Evolutionary conservation across 306 rosid genomes (phyloP).

Genomic region (Gillenia trifoliata): DNA sequence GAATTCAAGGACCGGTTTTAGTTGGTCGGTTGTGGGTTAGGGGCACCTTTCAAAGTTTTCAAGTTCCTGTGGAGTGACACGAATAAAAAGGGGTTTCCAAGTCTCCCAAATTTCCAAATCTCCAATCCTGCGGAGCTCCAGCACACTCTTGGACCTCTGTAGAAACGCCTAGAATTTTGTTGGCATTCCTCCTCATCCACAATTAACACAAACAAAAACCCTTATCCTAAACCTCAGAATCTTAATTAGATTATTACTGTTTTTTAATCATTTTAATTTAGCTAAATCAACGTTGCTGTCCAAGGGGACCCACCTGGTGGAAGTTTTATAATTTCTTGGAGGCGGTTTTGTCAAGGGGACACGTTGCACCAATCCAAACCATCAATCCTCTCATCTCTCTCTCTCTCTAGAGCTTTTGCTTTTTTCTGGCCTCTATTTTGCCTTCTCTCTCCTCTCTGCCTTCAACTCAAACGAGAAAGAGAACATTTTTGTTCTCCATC

Average conservation of each 20-base stretch:
- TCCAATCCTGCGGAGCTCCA: background rate
- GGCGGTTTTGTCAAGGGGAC: background rate
- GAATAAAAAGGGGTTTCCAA: background rate
- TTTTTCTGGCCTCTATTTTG: background rate
- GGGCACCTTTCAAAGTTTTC: background rate
- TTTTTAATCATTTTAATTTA: background rate
- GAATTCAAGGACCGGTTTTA: background rate
- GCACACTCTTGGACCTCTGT: background rate
- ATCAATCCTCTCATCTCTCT: background rate
- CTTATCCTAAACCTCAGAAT: background rate
- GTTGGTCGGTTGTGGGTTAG: background rate
- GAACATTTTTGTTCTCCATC: no score
- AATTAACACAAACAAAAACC: background rate
- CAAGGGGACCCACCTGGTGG: background rate
- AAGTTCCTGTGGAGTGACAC: background rate
- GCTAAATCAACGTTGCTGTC: background rate
- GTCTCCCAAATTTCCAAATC: no score
- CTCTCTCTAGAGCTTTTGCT: background rate
- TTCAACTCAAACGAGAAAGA: background rate
- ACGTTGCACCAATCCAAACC: constrained; percentile 11
- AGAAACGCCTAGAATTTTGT: background rate
- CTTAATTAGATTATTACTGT: background rate
- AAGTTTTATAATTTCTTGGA: background rate
- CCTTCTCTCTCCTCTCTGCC: background rate
- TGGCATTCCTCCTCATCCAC: background rate